These are phyloP conservation scores for Rhizopogon vulgaris DNA, from an alignment of 768 basidiomycete species.

Conservation along the genomic window DNA sequence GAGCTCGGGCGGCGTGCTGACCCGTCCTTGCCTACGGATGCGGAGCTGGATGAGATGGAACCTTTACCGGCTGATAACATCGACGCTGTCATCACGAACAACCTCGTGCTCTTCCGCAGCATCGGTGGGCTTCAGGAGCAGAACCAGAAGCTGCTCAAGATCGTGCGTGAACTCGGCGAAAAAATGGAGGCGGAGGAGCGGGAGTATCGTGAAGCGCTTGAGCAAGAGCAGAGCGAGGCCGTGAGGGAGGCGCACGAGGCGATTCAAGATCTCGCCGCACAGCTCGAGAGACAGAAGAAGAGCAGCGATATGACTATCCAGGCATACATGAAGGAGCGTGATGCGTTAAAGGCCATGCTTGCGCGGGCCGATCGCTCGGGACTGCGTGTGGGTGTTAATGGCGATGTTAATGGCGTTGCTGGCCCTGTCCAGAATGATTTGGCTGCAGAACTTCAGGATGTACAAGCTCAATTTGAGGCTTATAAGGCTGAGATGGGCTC, in stretches of 20 bases:
- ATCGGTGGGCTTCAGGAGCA: slow-evolving; percentile 81
- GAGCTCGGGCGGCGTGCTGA: slow-evolving; percentile 81
- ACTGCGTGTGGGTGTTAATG: slow-evolving; percentile 21
- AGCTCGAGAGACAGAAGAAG: slow-evolving; percentile 75
- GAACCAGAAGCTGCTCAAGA: slow-evolving; percentile 82
- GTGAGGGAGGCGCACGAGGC: slow-evolving; percentile 85
- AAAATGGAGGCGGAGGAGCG: slow-evolving; percentile 84
- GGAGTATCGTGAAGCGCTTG: slow-evolving; percentile 64
- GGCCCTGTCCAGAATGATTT: slow-evolving; percentile 31
- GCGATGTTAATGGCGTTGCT: slow-evolving; percentile 23
- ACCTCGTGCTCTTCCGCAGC: slow-evolving; percentile 82
- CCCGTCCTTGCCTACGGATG: slow-evolving; percentile 71
- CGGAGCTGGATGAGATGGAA: slow-evolving; percentile 45
- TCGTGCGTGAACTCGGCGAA: slow-evolving; percentile 74
- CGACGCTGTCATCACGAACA: slow-evolving; percentile 78
- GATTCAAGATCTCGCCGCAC: slow-evolving; percentile 69
- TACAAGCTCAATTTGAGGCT: slow-evolving; percentile 75
- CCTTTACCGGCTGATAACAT: slow-evolving; percentile 48
- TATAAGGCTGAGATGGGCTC: slow-evolving; percentile 76
- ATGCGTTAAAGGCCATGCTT: slow-evolving; percentile 74
- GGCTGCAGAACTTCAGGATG: slow-evolving; percentile 59
- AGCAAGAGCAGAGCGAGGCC: slow-evolving; percentile 72
- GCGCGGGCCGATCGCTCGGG: slow-evolving; percentile 38
- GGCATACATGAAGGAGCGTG: slow-evolving; percentile 82
- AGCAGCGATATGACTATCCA: slow-evolving; percentile 65